phyloP scores from a whole-genome alignment of 257 asterid species.

The Lantana camara region DNA sequence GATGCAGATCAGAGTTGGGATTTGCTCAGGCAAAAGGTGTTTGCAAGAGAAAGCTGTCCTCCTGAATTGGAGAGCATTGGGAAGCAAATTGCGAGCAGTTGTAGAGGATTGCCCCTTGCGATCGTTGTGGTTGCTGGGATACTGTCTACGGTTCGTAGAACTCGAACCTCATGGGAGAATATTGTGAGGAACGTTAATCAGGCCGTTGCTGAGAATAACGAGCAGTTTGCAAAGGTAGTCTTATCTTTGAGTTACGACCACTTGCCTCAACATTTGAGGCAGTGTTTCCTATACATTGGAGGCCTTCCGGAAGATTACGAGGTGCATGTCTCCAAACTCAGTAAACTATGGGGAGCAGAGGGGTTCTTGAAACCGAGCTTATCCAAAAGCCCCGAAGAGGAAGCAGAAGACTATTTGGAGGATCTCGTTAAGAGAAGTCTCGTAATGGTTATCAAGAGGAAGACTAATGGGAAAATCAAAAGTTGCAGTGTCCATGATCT shows the following conservation, averaged over 20 bases:
- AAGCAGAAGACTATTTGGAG: not conserved
- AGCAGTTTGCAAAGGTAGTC: not conserved
- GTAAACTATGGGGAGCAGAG: not conserved
- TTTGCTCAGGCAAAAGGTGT: not conserved
- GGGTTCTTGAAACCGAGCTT: not conserved
- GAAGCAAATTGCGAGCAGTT: slow-evolving; percentile 1
- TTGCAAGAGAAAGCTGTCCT: not conserved
- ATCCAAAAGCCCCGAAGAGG: not conserved
- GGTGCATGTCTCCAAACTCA: not conserved
- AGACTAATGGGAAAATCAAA: not conserved
- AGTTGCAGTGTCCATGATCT: not conserved
- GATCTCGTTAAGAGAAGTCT: not conserved
- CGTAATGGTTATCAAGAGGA: not conserved
- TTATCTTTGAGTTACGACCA: not conserved
- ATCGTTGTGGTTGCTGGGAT: slow-evolving; percentile 8
- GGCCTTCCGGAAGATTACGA: not conserved
- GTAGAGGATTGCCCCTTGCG: slow-evolving; percentile 15
- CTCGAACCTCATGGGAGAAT: not conserved
- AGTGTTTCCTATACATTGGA: not conserved
- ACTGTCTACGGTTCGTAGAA: not conserved
- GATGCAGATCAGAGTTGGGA: not conserved
- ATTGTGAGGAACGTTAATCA: not conserved
- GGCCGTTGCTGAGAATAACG: not conserved
- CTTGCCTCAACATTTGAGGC: slow-evolving; percentile 4
- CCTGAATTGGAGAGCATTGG: slow-evolving; percentile 6